These are phyloP conservation scores for Filosporella fistucella DNA, from an alignment of 495 filamentous ascomycete genomes.

Conservation along the genomic window DNA sequence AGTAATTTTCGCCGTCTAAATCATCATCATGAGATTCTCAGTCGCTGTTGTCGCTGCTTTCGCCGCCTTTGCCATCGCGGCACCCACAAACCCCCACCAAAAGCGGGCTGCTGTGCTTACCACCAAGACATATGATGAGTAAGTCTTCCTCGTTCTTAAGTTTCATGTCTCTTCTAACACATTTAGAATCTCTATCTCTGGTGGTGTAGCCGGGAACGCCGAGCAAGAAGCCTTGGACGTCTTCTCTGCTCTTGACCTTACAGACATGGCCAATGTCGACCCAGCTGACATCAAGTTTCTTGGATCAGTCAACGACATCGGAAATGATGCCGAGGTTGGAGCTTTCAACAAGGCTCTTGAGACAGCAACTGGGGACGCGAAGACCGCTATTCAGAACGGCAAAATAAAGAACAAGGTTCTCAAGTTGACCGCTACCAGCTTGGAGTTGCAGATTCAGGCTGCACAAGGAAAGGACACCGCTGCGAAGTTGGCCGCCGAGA, in stretches of 20 bases:
- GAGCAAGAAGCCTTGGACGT: background rate
- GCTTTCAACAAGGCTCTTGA: background rate
- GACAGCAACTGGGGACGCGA: background rate
- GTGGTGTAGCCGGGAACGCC: conserved; percentile 37
- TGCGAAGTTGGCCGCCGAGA: background rate
- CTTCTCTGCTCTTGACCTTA: background rate
- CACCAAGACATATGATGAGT: conserved; percentile 10
- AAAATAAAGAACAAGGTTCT: conserved; percentile 1
- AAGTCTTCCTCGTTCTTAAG: background rate
- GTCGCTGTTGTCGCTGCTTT: background rate
- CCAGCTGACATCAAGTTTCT: background rate
- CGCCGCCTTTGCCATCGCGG: background rate
- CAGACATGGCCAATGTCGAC: background rate
- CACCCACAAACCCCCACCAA: conserved; percentile 1
- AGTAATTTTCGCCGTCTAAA: no score
- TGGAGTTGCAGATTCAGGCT: background rate
- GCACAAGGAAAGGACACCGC: background rate
- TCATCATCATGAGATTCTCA: conserved; percentile 12
- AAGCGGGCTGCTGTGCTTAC: conserved; percentile 7
- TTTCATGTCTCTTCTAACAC: background rate
- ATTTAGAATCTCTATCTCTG: conserved; percentile 32
- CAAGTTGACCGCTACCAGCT: background rate
- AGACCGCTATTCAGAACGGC: background rate
- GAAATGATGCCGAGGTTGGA: background rate
- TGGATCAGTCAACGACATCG: background rate